Evolutionary conservation across 176 grass and related monocot genomes (phyloP).

Genomic region (Melocanna baccifera): DNA sequence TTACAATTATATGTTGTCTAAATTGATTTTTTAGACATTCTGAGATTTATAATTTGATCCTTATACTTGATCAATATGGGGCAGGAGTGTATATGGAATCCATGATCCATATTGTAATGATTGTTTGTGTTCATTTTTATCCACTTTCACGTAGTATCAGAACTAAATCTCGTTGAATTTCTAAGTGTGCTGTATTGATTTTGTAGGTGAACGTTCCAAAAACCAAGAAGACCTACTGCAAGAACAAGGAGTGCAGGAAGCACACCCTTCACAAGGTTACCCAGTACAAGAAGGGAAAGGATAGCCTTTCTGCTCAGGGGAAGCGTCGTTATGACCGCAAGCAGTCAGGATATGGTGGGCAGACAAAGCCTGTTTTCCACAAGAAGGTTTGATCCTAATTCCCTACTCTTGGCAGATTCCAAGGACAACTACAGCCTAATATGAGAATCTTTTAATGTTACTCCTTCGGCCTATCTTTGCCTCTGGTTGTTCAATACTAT

Average conservation of each 20-base stretch:
- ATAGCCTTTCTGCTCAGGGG: slow-evolving; percentile 74
- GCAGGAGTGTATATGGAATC: neutral
- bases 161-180: neutral
- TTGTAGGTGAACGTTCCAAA: slow-evolving; percentile 74
- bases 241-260: slow-evolving; percentile 82
- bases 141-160: neutral
- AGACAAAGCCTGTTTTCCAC: slow-evolving; percentile 95
- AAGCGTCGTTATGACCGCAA: slow-evolving; percentile 74
- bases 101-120: neutral
- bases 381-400: slow-evolving; percentile 60
- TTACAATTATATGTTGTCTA: neutral
- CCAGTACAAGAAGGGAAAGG: slow-evolving; percentile 86
- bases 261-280: slow-evolving; percentile 91
- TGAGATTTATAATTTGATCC: neutral
- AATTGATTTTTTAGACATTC: neutral
- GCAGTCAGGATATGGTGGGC: slow-evolving; percentile 87
- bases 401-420: neutral
- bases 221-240: slow-evolving; percentile 87
- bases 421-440: neutral
- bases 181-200: neutral
- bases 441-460: neutral
- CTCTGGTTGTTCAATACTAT: neutral
- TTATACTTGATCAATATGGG: neutral
- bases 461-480: neutral
- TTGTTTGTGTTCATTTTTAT: neutral